Conservation (phyloP, 441 rosid genomes). For the Populus trichocarpa region DNA sequence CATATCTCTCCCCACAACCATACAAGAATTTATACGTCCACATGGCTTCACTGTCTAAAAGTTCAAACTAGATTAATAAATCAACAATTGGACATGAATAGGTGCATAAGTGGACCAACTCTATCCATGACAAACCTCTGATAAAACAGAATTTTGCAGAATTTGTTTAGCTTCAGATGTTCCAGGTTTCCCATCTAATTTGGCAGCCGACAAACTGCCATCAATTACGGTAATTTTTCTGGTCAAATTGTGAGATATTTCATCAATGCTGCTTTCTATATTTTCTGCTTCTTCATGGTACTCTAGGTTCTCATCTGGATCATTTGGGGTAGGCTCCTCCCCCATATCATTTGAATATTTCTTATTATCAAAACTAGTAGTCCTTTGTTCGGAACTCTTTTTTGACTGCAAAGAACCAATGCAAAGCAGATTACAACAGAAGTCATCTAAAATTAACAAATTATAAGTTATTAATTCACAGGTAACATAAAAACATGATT, state of each 20-base stretch:
- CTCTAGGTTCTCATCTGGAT: slow-evolving; percentile 29
- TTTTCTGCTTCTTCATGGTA: slow-evolving; percentile 38
- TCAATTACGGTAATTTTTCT: slow-evolving; percentile 31
- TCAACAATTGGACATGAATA: slow-evolving; percentile 10
- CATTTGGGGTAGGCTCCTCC: slow-evolving; percentile 28
- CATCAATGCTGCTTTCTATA: slow-evolving; percentile 44
- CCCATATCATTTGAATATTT: slow-evolving; percentile 38
- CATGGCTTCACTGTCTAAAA: slow-evolving; percentile 88
- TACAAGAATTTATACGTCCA: slow-evolving; percentile 93
- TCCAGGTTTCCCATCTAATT: slow-evolving; percentile 40
- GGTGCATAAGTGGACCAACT: slow-evolving; percentile 8
- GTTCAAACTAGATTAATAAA: slow-evolving; percentile 14
- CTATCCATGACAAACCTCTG: slow-evolving; percentile 62
- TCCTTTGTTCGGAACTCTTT: slow-evolving; percentile 48
- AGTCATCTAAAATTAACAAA: slow-evolving; percentile 4
- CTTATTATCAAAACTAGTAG: slow-evolving; percentile 32
- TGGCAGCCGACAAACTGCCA: slow-evolving; percentile 30
- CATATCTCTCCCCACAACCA: slow-evolving; percentile 91
- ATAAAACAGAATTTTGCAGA: slow-evolving; percentile 46
- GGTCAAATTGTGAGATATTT: slow-evolving; percentile 47
- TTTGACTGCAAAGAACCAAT: slow-evolving; percentile 50
- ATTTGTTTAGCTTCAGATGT: slow-evolving; percentile 40
- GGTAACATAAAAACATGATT: neutral
- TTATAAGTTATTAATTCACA: neutral
- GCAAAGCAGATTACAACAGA: slow-evolving; percentile 12